Evolutionary conservation across 495 filamentous ascomycete species (phyloP).

Genomic region (Pyrenula aspistea): DNA sequence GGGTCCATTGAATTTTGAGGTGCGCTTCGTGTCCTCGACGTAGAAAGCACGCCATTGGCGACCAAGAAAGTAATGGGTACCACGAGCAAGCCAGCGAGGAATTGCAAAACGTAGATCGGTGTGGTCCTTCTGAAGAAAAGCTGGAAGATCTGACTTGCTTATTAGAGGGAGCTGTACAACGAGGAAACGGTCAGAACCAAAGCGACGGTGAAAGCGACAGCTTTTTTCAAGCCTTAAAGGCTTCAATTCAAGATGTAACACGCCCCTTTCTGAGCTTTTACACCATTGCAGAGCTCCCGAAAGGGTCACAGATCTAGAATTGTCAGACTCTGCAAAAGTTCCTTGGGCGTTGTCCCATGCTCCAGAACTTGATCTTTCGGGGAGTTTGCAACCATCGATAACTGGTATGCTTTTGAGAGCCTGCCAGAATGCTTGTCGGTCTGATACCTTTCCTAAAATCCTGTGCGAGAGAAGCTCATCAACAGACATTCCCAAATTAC

Average conservation of each 20-base stretch:
- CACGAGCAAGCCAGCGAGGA: constrained; percentile 28
- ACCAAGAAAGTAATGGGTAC: constrained; percentile 28
- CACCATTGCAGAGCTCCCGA: constrained; percentile 30
- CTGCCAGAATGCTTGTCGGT: constrained; percentile 24
- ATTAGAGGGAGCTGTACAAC: constrained; percentile 26
- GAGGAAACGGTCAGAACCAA: constrained; percentile 35
- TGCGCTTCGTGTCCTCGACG: constrained; percentile 27
- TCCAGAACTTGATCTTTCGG: constrained; percentile 21
- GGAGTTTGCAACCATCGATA: constrained; percentile 17
- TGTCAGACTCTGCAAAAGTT: constrained; percentile 19
- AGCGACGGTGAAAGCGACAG: constrained; percentile 35
- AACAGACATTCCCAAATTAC: constrained; percentile 22
- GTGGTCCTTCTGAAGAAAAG: constrained; percentile 12
- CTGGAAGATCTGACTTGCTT: constrained; percentile 20
- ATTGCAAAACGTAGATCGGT: constrained; percentile 2
- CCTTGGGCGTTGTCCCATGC: constrained; percentile 31
- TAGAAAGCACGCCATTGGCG: constrained; percentile 36
- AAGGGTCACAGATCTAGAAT: constrained; percentile 28
- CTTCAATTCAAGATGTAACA: constrained; percentile 28
- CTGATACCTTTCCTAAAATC: constrained; percentile 10
- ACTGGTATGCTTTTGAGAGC: constrained; percentile 21
- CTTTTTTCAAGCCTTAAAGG: constrained; percentile 30
- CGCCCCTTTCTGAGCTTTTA: constrained; percentile 17
- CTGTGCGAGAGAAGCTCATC: constrained; percentile 15
- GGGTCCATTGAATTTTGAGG: constrained; percentile 15